phyloP scores from a whole-genome alignment of 306 rosid species.

The Fagus sylvatica region DNA sequence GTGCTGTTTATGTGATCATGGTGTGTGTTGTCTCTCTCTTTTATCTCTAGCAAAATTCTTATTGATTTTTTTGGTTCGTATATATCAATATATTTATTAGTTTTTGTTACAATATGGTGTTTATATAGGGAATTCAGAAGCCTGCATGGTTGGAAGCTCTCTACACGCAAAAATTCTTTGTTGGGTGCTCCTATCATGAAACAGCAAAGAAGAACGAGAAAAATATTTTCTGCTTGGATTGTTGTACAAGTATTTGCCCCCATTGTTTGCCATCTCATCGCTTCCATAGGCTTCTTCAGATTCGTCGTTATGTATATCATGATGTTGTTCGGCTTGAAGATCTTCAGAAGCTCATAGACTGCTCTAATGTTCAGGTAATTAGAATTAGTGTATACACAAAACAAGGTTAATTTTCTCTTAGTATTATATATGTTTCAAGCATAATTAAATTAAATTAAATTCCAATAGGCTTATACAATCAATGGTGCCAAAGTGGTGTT shows the following conservation, averaged over 20 bases:
- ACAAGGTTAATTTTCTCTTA: no score
- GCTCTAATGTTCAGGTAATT: conserved; percentile 88
- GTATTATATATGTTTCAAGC: no score
- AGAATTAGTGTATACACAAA: neutral
- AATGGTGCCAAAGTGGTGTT: conserved; percentile 97
- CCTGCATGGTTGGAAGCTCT: conserved; percentile 99
- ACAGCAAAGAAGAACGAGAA: conserved; percentile 86
- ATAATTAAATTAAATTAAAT: conserved; percentile 17
- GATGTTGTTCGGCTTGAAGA: conserved; percentile 94
- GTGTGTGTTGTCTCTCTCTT: conserved; percentile 36
- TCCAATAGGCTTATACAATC: conserved; percentile 74
- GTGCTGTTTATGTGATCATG: conserved; percentile 57
- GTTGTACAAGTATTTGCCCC: conserved; percentile 89
- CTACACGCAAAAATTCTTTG: conserved; percentile 72
- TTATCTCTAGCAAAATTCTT: conserved; percentile 8
- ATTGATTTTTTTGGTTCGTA: conserved; percentile 4
- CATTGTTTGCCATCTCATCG: conserved; percentile 93
- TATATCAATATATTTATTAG: neutral
- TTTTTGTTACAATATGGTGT: conserved; percentile 5
- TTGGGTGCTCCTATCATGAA: conserved; percentile 76
- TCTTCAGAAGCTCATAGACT: conserved; percentile 90
- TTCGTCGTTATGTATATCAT: conserved; percentile 95
- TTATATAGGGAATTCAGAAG: conserved; percentile 65
- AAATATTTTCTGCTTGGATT: conserved; percentile 93
- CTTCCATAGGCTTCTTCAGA: conserved; percentile 88